Percentiles rank a stretch among this genome's conserved stretches.
phyloP scores from a whole-genome alignment of 768 basidiomycete species.

The Lyophyllum decastes region DNA sequence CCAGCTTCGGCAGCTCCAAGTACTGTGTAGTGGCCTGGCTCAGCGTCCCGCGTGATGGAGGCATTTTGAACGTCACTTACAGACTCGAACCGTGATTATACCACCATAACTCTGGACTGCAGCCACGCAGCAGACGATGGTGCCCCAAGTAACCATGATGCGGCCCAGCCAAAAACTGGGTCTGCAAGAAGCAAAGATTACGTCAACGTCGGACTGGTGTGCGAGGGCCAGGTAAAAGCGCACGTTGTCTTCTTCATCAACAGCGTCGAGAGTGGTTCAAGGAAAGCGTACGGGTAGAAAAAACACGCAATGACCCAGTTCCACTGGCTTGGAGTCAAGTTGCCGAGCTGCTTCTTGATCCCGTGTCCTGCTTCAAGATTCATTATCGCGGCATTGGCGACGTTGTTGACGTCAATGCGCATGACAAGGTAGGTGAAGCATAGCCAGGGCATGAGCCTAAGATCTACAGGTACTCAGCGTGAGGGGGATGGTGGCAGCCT shows the following conservation, averaged over 20 bases:
- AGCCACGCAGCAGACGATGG: slow-evolving; percentile 10
- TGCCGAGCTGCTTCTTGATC: slow-evolving; percentile 12
- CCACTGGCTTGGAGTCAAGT: slow-evolving; percentile 12
- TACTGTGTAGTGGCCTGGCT: background rate
- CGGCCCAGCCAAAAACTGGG: slow-evolving; percentile 17
- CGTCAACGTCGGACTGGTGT: background rate
- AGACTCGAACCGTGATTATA: slow-evolving; percentile 12
- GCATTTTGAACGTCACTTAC: background rate
- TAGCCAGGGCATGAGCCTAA: slow-evolving; percentile 15
- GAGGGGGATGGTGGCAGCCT: no score
- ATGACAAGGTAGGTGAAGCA: slow-evolving; percentile 16
- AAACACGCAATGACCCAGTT: slow-evolving; percentile 17
- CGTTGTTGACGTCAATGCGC: slow-evolving; percentile 15
- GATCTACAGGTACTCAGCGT: background rate
- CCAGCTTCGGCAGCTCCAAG: slow-evolving; percentile 17
- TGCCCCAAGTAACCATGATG: slow-evolving; percentile 16
- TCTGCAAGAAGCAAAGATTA: background rate
- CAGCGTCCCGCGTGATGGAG: background rate
- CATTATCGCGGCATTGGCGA: slow-evolving; percentile 16
- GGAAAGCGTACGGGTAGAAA: slow-evolving; percentile 16
- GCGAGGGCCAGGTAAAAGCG: background rate
- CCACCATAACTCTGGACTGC: slow-evolving; percentile 12
- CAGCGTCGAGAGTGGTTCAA: slow-evolving; percentile 14
- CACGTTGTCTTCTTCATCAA: slow-evolving; percentile 16
- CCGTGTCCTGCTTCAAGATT: slow-evolving; percentile 14